Percentiles rank a stretch among this genome's conserved stretches.
phyloP scores from a whole-genome alignment of 2,329 filamentous ascomycete species.

The Fulvia fulva region DNA sequence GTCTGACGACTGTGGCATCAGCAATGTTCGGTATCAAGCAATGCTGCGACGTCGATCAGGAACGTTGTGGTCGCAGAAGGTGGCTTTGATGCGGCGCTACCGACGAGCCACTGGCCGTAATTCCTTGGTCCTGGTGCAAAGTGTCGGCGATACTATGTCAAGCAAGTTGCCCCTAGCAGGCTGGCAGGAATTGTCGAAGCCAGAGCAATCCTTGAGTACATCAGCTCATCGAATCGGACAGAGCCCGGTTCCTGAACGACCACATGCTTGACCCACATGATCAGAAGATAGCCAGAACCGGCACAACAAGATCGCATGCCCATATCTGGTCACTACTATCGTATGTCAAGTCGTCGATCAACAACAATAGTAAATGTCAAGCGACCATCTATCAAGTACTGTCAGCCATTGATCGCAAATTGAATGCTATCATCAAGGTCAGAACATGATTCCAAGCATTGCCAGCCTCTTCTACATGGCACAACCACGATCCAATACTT shows the following conservation, averaged over 20 bases:
- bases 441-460: background rate
- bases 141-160: background rate
- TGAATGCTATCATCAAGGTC: too few relatives aligned
- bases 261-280: background rate
- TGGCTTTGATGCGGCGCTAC: background rate
- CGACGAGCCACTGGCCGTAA: too few relatives aligned
- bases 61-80: background rate
- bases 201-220: background rate
- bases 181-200: background rate
- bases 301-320: background rate
- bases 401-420: too few relatives aligned
- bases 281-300: background rate
- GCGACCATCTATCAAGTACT: too few relatives aligned
- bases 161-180: background rate
- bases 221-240: background rate
- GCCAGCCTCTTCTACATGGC: background rate
- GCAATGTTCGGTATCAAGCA: background rate
- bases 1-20: background rate
- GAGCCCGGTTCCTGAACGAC: background rate
- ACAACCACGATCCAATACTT: background rate
- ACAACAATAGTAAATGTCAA: too few relatives aligned
- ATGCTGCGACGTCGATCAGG: background rate
- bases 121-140: background rate
- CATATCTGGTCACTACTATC: background rate
- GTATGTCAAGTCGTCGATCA: background rate